Evolutionary conservation across 2,329 filamentous ascomycete genomes (phyloP).

Genomic region (Alternaria brassicicola): DNA sequence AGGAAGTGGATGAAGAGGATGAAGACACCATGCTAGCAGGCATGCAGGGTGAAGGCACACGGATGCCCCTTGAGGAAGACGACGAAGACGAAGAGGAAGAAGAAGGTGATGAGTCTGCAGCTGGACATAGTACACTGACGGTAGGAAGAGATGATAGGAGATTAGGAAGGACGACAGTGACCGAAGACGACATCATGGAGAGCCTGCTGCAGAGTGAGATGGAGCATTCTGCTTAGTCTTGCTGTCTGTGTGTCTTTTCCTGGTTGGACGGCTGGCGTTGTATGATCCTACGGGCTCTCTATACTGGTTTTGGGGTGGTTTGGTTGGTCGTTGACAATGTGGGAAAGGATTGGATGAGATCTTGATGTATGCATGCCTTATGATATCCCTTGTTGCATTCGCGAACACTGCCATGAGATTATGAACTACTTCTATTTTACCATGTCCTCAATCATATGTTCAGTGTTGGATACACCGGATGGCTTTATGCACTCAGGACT

Average conservation of each 20-base stretch:
- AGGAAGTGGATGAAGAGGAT: slow-evolving; percentile 36
- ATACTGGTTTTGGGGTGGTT: not conserved
- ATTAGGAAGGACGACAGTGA: slow-evolving; percentile 20
- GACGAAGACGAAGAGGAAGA: slow-evolving; percentile 32
- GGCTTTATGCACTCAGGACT: too few species aligned
- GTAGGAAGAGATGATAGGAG: slow-evolving; percentile 10
- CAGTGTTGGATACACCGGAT: too few species aligned
- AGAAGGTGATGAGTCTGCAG: slow-evolving; percentile 14
- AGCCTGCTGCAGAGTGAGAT: slow-evolving; percentile 32
- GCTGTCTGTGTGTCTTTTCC: not conserved
- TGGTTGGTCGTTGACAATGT: not conserved
- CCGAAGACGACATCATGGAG: slow-evolving; percentile 45
- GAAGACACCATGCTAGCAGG: slow-evolving; percentile 44
- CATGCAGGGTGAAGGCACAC: slow-evolving; percentile 44
- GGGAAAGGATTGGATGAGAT: not conserved
- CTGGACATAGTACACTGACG: slow-evolving; percentile 11
- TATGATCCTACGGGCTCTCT: not conserved
- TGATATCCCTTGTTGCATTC: not conserved
- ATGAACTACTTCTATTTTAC: not conserved
- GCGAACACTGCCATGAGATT: not conserved
- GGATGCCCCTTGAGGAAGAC: slow-evolving; percentile 40
- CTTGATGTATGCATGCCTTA: not conserved
- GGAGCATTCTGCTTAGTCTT: slow-evolving; percentile 7
- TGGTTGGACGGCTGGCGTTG: not conserved
- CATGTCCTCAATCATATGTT: not conserved